Conservation (phyloP, 139 green algal genomes). For the Nannochloris sp. region DNA sequence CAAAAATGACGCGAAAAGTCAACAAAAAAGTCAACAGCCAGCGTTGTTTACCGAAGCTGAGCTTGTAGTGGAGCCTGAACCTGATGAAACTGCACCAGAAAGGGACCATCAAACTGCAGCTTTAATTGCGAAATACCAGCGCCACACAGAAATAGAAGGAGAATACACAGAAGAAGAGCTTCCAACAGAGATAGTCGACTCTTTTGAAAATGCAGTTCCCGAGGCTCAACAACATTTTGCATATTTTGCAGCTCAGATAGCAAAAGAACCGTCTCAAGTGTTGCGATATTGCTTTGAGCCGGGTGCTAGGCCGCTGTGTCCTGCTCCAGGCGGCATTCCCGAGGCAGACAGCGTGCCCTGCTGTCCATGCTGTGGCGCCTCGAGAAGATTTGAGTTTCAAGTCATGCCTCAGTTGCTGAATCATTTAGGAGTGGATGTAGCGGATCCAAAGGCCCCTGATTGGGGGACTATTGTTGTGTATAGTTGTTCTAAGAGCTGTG, state of each 20-base stretch:
- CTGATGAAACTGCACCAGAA: slow-evolving; percentile 24
- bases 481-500: slow-evolving; percentile 54
- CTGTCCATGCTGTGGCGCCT: slow-evolving; percentile 48
- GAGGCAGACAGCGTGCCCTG: slow-evolving; percentile 31
- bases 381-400: slow-evolving; percentile 70
- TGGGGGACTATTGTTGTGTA: slow-evolving; percentile 70
- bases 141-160: slow-evolving; percentile 35
- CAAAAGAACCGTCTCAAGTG: slow-evolving; percentile 10
- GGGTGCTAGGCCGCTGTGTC: slow-evolving; percentile 14
- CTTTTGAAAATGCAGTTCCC: slow-evolving; percentile 35
- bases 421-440: slow-evolving; percentile 48
- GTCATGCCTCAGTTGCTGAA: slow-evolving; percentile 65
- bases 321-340: neutral
- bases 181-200: slow-evolving; percentile 45
- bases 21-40: no score
- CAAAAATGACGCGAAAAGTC: neutral
- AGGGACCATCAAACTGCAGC: slow-evolving; percentile 26
- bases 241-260: slow-evolving; percentile 33
- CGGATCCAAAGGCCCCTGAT: slow-evolving; percentile 50
- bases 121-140: slow-evolving; percentile 39
- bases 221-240: slow-evolving; percentile 49
- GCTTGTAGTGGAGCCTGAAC: slow-evolving; percentile 69
- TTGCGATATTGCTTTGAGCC: slow-evolving; percentile 73
- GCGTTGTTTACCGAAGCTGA: slow-evolving; percentile 54
- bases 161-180: slow-evolving; percentile 54